Conservation (phyloP, 495 filamentous ascomycete species). For the Clohesyomyces aquaticus region DNA sequence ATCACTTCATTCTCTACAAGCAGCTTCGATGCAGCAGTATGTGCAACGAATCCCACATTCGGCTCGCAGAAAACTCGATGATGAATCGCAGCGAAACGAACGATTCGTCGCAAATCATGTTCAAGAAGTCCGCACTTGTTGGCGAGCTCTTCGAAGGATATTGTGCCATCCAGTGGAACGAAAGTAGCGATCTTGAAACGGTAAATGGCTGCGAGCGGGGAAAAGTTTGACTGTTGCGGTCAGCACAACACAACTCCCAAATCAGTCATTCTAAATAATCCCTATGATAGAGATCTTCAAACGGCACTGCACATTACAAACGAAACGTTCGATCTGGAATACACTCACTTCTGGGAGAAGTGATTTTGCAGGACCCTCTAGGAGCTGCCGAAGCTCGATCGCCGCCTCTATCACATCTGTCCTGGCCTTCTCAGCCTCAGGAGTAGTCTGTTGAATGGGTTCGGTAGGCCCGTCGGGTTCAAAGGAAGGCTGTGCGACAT, state of each 20-base stretch:
- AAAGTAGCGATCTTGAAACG: constrained; percentile 38
- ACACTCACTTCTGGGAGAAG: constrained; percentile 11
- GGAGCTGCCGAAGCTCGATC: constrained; percentile 19
- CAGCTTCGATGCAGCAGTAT: constrained; percentile 35
- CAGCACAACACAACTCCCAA: no score
- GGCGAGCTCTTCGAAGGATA: constrained; percentile 36
- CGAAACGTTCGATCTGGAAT: no score
- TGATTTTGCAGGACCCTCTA: constrained; percentile 8
- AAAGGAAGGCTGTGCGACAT: constrained; percentile 7
- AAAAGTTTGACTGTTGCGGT: constrained; percentile 5
- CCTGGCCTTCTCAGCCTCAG: constrained; percentile 1
- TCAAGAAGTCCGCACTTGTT: constrained; percentile 21
- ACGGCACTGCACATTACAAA: no score
- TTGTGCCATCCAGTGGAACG: constrained; percentile 31
- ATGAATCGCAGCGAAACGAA: constrained; percentile 39
- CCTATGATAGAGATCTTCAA: no score
- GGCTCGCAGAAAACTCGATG: constrained; percentile 41
- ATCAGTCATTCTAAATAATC: no score
- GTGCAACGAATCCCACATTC: constrained; percentile 35
- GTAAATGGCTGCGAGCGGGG: constrained; percentile 32
- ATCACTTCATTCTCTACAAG: constrained; percentile 8
- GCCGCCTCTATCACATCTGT: constrained; percentile 3
- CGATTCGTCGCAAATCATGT: constrained; percentile 31
- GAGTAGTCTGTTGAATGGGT: background rate
- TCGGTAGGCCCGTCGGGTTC: background rate